phyloP scores from a whole-genome alignment of 768 basidiomycete genomes.

The Auriscalpium vulgare region DNA sequence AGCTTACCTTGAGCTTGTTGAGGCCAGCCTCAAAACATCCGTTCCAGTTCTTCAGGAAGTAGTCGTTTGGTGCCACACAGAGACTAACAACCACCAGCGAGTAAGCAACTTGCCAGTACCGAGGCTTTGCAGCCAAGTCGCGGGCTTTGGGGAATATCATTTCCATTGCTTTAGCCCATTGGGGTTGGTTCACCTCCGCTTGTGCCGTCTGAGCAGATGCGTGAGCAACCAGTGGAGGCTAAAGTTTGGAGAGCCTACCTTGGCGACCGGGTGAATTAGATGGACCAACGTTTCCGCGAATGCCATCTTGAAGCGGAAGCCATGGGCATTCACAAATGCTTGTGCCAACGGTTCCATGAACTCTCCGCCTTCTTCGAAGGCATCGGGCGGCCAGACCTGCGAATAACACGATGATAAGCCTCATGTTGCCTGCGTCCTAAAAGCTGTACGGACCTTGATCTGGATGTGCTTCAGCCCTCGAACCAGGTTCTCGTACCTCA shows the following conservation, averaged over 20 bases:
- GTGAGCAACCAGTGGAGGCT: not conserved
- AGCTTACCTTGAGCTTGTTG: constrained; percentile 69
- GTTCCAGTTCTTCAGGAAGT: constrained; percentile 79
- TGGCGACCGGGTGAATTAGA: constrained; percentile 80
- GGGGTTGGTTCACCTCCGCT: constrained; percentile 91
- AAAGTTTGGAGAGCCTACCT: constrained; percentile 37
- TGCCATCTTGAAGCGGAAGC: constrained; percentile 69
- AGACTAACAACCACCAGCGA: constrained; percentile 76
- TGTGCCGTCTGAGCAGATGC: constrained; percentile 62
- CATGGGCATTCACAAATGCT: constrained; percentile 78
- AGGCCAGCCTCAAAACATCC: constrained; percentile 64
- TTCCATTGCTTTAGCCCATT: constrained; percentile 91
- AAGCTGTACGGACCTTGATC: constrained; percentile 52
- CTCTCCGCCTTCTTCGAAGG: constrained; percentile 89
- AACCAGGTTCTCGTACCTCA: constrained; percentile 78
- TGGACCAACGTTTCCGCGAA: constrained; percentile 78
- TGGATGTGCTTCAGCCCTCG: constrained; percentile 74
- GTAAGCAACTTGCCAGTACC: constrained; percentile 85
- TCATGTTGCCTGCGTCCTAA: not conserved
- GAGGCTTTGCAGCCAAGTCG: constrained; percentile 80
- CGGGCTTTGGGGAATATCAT: constrained; percentile 72
- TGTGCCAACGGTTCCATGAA: constrained; percentile 81
- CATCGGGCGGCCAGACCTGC: constrained; percentile 89
- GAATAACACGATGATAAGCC: not conserved
- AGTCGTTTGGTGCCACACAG: constrained; percentile 81